Conservation (phyloP, 140 eudicot genomes). For the Anethum foeniculum region DNA sequence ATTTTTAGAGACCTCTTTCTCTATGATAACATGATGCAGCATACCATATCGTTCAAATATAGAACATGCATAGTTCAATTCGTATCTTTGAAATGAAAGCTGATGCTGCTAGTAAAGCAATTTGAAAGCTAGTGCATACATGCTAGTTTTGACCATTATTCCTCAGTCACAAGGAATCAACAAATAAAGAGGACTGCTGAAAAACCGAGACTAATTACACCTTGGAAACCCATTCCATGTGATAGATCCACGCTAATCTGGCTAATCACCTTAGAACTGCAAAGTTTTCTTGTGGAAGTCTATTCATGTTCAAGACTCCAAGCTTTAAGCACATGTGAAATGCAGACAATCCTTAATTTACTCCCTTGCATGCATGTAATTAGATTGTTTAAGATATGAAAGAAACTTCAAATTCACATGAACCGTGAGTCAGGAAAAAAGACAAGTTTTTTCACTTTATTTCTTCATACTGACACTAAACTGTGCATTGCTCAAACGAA, state of each 20-base stretch:
- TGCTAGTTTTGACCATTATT: neutral
- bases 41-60: too few relatives aligned
- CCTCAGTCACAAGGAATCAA: neutral
- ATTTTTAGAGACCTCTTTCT: neutral
- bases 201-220: neutral
- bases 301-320: neutral
- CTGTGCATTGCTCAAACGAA: neutral
- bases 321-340: neutral
- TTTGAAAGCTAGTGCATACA: neutral
- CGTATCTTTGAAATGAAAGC: too few relatives aligned
- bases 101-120: too few relatives aligned
- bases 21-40: neutral
- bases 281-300: neutral
- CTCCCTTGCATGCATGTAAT: neutral
- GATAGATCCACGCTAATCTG: neutral
- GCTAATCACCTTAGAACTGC: neutral
- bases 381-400: neutral
- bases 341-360: neutral
- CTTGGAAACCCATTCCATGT: neutral
- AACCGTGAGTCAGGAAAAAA: neutral
- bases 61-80: too few relatives aligned
- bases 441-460: neutral
- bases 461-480: neutral
- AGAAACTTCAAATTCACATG: slow-evolving; percentile 1
- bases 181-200: neutral